Evolutionary conservation across 768 basidiomycete genomes (phyloP).

Genomic region (Kockovaella imperatae): DNA sequence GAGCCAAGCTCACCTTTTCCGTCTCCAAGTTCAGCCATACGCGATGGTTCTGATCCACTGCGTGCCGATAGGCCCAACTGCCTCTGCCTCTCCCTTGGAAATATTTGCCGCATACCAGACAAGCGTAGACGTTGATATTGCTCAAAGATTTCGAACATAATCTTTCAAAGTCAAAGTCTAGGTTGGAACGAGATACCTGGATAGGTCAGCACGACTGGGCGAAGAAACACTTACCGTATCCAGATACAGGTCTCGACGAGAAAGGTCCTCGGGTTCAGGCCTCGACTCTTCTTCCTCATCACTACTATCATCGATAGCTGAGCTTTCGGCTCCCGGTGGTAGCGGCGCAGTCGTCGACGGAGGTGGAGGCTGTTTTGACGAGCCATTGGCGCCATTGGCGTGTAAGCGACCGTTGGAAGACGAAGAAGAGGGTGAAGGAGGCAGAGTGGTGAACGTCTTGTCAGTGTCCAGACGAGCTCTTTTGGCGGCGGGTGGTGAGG

Average conservation of each 20-base stretch:
- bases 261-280: slow-evolving; percentile 34
- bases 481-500: slow-evolving; percentile 53
- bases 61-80: slow-evolving; percentile 92
- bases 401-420: slow-evolving; percentile 51
- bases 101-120: slow-evolving; percentile 96
- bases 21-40: slow-evolving; percentile 95
- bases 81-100: slow-evolving; percentile 92
- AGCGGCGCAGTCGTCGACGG: slow-evolving; percentile 54
- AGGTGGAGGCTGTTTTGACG: background rate
- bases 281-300: slow-evolving; percentile 38
- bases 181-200: slow-evolving; percentile 77
- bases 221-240: slow-evolving; percentile 65
- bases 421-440: slow-evolving; percentile 56
- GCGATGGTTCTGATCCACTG: slow-evolving; percentile 95
- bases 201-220: background rate
- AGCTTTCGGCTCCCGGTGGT: background rate
- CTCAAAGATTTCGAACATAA: slow-evolving; percentile 92
- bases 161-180: slow-evolving; percentile 99
- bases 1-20: slow-evolving; percentile 60
- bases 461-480: background rate
- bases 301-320: slow-evolving; percentile 47
- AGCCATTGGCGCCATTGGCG: background rate
- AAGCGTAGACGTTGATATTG: slow-evolving; percentile 96
- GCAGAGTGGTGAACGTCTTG: slow-evolving; percentile 47
- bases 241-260: slow-evolving; percentile 77